These are phyloP conservation scores for Lentinula sp. DNA, from an alignment of 768 basidiomycete species.

Conservation along the genomic window DNA sequence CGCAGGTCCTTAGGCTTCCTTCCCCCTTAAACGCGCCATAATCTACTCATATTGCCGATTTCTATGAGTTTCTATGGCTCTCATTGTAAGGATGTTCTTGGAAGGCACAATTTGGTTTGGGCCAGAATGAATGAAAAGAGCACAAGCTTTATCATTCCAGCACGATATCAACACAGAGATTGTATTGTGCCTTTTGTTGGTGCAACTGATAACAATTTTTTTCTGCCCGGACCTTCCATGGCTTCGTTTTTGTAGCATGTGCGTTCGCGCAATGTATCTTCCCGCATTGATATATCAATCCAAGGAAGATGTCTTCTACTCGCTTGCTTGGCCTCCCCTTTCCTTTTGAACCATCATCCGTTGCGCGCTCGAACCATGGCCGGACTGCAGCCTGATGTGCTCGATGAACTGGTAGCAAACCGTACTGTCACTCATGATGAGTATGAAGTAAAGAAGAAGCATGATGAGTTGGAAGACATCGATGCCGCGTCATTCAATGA, in stretches of 20 bases:
- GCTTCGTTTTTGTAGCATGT: background rate
- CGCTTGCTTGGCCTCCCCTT: background rate
- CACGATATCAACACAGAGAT: background rate
- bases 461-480: background rate
- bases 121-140: no score
- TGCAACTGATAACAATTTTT: background rate
- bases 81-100: no score
- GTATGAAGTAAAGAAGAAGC: background rate
- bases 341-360: background rate
- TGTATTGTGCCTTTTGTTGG: background rate
- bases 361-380: background rate
- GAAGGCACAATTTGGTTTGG: no score
- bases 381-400: slow-evolving; percentile 1
- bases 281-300: background rate
- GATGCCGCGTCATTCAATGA: background rate
- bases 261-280: background rate
- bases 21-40: no score
- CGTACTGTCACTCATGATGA: background rate
- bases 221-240: background rate
- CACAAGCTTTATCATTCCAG: no score
- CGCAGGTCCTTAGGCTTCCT: no score
- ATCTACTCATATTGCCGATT: no score
- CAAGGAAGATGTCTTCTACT: background rate
- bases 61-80: no score
- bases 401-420: background rate